These are phyloP conservation scores for Hypholoma sublateritium DNA, from an alignment of 768 basidiomycete genomes.

Conservation along the genomic window DNA sequence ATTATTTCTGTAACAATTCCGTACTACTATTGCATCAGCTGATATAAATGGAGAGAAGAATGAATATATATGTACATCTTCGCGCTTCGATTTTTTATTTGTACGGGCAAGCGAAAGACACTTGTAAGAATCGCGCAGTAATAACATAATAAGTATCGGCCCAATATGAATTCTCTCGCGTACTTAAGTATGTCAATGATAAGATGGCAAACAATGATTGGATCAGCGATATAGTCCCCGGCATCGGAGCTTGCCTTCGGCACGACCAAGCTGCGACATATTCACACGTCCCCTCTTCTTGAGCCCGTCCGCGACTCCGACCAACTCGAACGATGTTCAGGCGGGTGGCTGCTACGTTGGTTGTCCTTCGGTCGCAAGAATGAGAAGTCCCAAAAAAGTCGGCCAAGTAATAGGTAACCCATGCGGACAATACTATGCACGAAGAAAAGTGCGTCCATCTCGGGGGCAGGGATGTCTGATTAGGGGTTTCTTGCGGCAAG, in stretches of 20 bases:
- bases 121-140: neutral
- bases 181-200: neutral
- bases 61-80: neutral
- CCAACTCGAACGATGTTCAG: neutral
- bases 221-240: neutral
- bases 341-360: neutral
- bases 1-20: conserved; percentile 8
- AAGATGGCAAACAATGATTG: conserved; percentile 2
- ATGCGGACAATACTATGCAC: too few species aligned
- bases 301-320: too few species aligned
- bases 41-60: conserved; percentile 9
- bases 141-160: neutral
- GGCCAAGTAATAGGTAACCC: too few species aligned
- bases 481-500: neutral
- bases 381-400: neutral
- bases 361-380: neutral
- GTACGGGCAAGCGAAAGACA: conserved; percentile 4
- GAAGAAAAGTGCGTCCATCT: neutral
- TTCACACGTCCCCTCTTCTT: neutral
- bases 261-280: neutral
- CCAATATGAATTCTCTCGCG: conserved; percentile 4
- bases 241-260: neutral
- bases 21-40: conserved; percentile 7
- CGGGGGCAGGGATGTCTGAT: neutral
- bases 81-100: conserved; percentile 3